Evolutionary conservation across 1,284 basidiomycete genomes (phyloP), one percentile per base, ranked within the genome.

Genomic region (Leccinum insigne): DNA sequence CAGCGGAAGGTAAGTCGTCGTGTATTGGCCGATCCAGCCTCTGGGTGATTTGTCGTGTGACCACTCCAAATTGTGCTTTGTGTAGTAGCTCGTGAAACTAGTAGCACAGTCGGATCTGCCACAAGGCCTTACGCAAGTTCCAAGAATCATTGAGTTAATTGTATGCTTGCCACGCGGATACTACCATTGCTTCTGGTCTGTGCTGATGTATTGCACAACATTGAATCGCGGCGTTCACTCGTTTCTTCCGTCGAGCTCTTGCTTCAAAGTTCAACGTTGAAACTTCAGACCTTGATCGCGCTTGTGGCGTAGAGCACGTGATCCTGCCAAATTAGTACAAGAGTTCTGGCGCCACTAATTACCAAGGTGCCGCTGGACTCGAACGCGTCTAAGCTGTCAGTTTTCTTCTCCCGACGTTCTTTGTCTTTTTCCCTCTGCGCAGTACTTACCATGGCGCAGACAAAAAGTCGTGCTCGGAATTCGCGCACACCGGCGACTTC

Each of bases 201-300:
- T 56, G 44, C 59, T 23, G 42, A 32, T 42, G 32, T 9, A 16
- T 32, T 92, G 91, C 58, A 32, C 32, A 32, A 32, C 32, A 32
- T 32, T 32, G 32, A 32, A 4, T 5, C 32, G 92, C 89, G 81
- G 35, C 7, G 14, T 65, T 64, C 26, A 64, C 21, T 16, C 16
- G 16, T 5, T 38, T 23, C 14, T 29, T 23, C 4, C 14, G 21
- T 59, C 32, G 32, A 32, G 32, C 32, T 32, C 32, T 32, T 32
- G 32, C 32, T 32, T 32, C 9, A 32, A 32, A 32, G 32, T 32
- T 32, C 32, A 32, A 32, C 32, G 32, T 32, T 32, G 9, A 32
- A 23, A 23, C 23, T 23, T 23, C 23, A 32, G 32, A 32, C 32
- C 32, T 32, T 32, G 32, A 56, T 65, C 73, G 73, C 71, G 72